phyloP scores from a whole-genome alignment of 2,329 filamentous ascomycete genomes.

The Pochonia chlamydosporia region DNA sequence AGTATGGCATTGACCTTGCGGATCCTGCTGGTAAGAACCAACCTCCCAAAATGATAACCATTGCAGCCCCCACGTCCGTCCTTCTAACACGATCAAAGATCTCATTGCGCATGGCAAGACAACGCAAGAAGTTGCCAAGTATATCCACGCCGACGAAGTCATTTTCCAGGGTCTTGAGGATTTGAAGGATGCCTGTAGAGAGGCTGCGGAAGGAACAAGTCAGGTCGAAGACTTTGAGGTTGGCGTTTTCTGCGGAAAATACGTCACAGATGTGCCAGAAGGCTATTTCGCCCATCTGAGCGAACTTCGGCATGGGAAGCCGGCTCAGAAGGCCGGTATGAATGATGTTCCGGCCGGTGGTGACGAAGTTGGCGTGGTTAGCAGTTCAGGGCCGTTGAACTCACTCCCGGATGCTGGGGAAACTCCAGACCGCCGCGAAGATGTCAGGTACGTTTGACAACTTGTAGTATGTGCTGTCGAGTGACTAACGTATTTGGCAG shows the following conservation, averaged over 20 bases:
- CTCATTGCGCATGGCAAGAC: slow-evolving; percentile 36
- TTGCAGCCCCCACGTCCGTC: not conserved
- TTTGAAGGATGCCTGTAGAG: slow-evolving; percentile 71
- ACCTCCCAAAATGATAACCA: slow-evolving; percentile 15
- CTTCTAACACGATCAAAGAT: too few relatives aligned
- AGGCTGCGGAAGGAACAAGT: slow-evolving; percentile 51
- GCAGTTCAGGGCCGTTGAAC: not conserved
- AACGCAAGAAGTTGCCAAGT: slow-evolving; percentile 28
- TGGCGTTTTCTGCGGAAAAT: slow-evolving; percentile 85
- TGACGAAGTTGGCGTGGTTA: not conserved
- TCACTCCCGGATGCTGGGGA: not conserved
- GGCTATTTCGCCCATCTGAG: slow-evolving; percentile 81
- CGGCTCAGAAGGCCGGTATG: slow-evolving; percentile 16
- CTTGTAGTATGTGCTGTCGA: not conserved
- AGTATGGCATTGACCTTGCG: slow-evolving; percentile 44
- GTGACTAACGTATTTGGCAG: not conserved
- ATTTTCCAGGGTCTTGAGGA: slow-evolving; percentile 56
- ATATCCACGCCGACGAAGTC: slow-evolving; percentile 11
- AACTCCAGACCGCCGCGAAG: slow-evolving; percentile 4
- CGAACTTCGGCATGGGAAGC: slow-evolving; percentile 59
- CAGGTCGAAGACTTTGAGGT: slow-evolving; percentile 68
- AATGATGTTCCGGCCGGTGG: not conserved
- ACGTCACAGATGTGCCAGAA: slow-evolving; percentile 72
- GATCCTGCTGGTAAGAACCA: slow-evolving; percentile 18
- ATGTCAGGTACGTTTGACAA: slow-evolving; percentile 10